Conservation (phyloP, 2,329 filamentous ascomycete genomes). For the Colletotrichum phormii region DNA sequence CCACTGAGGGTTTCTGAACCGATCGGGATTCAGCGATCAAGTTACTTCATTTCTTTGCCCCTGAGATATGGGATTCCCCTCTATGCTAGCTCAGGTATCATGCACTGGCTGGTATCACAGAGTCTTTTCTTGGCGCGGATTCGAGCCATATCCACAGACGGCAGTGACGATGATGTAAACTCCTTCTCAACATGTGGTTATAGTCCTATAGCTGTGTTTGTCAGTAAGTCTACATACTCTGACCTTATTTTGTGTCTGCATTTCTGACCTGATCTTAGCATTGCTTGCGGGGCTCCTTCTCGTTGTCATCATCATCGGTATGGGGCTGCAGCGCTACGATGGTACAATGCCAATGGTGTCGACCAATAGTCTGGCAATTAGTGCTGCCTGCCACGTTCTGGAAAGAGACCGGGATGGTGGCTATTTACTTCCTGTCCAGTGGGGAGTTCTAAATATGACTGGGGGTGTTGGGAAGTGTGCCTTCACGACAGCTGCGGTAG, state of each 20-base stretch:
- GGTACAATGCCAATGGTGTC: slow-evolving; percentile 44
- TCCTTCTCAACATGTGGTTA: slow-evolving; percentile 47
- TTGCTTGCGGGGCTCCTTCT: slow-evolving; percentile 32
- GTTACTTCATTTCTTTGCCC: slow-evolving; percentile 58
- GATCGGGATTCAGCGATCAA: slow-evolving; percentile 52
- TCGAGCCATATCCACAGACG: slow-evolving; percentile 41
- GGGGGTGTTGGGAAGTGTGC: neutral
- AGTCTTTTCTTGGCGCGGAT: slow-evolving; percentile 56
- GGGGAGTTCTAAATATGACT: neutral
- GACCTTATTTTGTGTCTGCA: too few relatives aligned
- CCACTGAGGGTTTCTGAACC: slow-evolving; percentile 56
- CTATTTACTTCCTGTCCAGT: neutral
- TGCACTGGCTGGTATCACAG: slow-evolving; percentile 63
- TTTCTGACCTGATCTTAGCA: slow-evolving; percentile 25
- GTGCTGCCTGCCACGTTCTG: slow-evolving; percentile 9
- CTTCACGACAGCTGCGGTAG: neutral
- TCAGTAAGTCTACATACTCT: slow-evolving; percentile 27
- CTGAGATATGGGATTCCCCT: slow-evolving; percentile 56
- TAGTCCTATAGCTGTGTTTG: slow-evolving; percentile 44
- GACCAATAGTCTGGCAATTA: slow-evolving; percentile 5
- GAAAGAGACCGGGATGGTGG: neutral
- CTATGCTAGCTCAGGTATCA: slow-evolving; percentile 45
- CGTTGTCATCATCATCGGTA: slow-evolving; percentile 33
- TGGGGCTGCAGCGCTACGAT: slow-evolving; percentile 44
- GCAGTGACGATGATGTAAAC: slow-evolving; percentile 38